phyloP scores from a whole-genome alignment of 2,329 filamentous ascomycete genomes.

The Seiridium cupressi region DNA sequence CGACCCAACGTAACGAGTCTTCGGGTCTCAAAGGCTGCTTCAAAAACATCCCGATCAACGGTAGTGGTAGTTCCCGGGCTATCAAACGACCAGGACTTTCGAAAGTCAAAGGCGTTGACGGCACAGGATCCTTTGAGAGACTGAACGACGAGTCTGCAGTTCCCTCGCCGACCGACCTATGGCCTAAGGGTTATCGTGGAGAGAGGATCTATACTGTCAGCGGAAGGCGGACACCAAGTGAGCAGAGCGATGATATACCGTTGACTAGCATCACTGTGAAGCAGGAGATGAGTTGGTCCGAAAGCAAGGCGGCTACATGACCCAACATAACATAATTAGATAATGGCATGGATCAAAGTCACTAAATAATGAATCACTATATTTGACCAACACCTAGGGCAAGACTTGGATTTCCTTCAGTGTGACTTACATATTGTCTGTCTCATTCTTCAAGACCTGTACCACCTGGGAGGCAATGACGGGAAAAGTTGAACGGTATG shows the following conservation, averaged over 20 bases:
- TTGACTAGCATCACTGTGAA: conserved; percentile 3
- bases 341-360: too few relatives aligned
- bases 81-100: background rate
- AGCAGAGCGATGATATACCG: conserved; percentile 1
- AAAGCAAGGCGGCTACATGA: background rate
- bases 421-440: too few relatives aligned
- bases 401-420: too few relatives aligned
- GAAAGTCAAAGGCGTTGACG: background rate
- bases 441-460: too few relatives aligned
- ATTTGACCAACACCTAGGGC: too few relatives aligned
- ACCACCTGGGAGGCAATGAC: too few relatives aligned
- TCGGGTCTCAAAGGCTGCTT: background rate
- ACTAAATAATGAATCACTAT: too few relatives aligned
- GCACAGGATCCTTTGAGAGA: conserved; percentile 1
- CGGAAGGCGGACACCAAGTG: background rate
- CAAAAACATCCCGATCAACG: background rate
- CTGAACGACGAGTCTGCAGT: background rate
- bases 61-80: background rate
- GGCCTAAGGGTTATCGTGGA: background rate
- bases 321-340: too few relatives aligned
- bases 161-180: background rate
- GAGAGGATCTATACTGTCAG: background rate
- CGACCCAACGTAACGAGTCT: background rate
- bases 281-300: conserved; percentile 2
- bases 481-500: too few relatives aligned